Evolutionary conservation across 768 basidiomycete species (phyloP), one percentile per base, ranked within the genome.

Genomic region (Rhodotorula babjevae): DNA sequence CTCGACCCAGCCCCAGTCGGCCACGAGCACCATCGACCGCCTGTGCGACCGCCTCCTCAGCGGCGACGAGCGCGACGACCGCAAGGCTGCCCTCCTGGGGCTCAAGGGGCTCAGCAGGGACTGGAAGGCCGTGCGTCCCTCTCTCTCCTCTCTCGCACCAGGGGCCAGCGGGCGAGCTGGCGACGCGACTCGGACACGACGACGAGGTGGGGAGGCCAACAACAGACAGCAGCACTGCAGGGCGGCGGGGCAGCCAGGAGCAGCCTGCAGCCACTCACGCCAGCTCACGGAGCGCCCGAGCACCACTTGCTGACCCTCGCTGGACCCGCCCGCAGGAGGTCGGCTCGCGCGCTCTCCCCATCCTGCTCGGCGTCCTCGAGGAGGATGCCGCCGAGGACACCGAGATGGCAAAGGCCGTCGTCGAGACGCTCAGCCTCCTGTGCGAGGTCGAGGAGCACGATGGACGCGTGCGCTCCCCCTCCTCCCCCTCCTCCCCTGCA

Each of bases 101-200:
- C 85, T 99, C 75, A 98, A 98, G 80, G 95, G 94, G 31, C 87
- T 98, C 65, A 84, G 89, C 59, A 86, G 93, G 69, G 94, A 96
- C 81, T 92, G 90, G 84, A 94, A 90, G 80, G 85, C 88, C 71
- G 82, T 82, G 57, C 68, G 81, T 77, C 16, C 15, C 15, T 27
- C 19, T 25, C n/a, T 19, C 42, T 19, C 12, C 16, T 3, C 33
- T 36, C 1, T 58, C 33, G 29, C 9, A 18, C 5, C 7, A 29
- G 12, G 55, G 16, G 55, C 29, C 14, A 25, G 23, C 3, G 19
- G 19, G 18, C 15, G 55, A 57, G 31, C n/a, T 23, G 33, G 36
- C 57, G 57, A 9, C 33, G 21, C 21, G 19, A 12, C 19, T 15
- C 31, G 36, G 36, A 36, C 21, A 18, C 19, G 12, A 27, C 15